These are phyloP conservation scores for Populus hybrid DNA, from an alignment of 441 rosid species.

Conservation along the genomic window DNA sequence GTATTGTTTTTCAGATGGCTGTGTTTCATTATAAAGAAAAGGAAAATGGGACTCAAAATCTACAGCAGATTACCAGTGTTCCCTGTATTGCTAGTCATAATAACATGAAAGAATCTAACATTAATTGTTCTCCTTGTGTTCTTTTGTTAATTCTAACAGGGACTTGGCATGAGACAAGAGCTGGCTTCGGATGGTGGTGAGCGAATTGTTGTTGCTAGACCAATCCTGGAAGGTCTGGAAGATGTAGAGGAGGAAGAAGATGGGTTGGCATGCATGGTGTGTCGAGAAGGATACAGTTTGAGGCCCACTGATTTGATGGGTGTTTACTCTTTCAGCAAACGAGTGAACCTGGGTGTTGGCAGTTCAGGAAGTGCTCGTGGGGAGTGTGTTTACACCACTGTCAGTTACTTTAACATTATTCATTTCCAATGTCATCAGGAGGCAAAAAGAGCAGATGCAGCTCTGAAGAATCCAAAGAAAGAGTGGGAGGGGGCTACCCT, in stretches of 20 bases:
- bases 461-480: constrained; percentile 95
- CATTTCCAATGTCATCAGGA: constrained; percentile 99
- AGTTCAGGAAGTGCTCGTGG: constrained; percentile 97
- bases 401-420: constrained; percentile 92
- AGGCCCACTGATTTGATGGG: constrained; percentile 97
- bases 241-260: constrained; percentile 99
- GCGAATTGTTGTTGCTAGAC: constrained; percentile 81
- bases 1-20: not conserved
- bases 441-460: constrained; percentile 99
- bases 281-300: constrained; percentile 98
- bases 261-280: constrained; percentile 99
- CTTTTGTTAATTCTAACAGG: constrained; percentile 35
- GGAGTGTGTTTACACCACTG: constrained; percentile 98
- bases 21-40: not conserved
- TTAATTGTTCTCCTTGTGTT: not conserved
- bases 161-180: constrained; percentile 93
- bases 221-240: constrained; percentile 93
- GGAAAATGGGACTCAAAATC: not conserved
- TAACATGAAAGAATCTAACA: not conserved
- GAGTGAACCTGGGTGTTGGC: constrained; percentile 94
- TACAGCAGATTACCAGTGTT: too few relatives aligned
- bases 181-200: constrained; percentile 92
- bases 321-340: constrained; percentile 89
- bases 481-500: constrained; percentile 99
- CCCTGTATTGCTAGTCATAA: not conserved